These are phyloP conservation scores for Suaeda aralocaspica DNA, from an alignment of 148 eudicot genomes.

Conservation along the genomic window DNA sequence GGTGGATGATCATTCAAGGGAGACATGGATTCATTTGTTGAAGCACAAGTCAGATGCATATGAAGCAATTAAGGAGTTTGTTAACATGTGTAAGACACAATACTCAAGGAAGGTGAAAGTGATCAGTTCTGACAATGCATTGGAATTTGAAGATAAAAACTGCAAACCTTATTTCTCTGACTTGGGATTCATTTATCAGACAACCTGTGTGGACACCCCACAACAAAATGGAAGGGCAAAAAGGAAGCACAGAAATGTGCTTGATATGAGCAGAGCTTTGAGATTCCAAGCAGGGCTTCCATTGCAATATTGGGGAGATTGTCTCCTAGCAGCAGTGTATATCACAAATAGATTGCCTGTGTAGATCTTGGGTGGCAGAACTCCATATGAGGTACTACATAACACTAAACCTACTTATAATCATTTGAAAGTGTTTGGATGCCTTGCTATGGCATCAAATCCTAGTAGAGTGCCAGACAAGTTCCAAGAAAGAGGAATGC, in stretches of 20 bases:
- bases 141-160: too few relatives aligned
- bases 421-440: neutral
- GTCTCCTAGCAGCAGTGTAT: neutral
- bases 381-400: neutral
- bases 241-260: neutral
- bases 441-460: neutral
- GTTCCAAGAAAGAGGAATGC: neutral
- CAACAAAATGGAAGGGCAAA: neutral
- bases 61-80: too few relatives aligned
- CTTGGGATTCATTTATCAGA: neutral
- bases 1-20: neutral
- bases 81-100: neutral
- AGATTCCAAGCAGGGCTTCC: neutral
- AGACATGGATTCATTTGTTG: neutral
- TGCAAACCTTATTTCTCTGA: too few relatives aligned
- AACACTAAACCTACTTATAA: neutral
- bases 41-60: neutral
- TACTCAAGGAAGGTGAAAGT: too few relatives aligned
- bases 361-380: too few relatives aligned
- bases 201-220: too few relatives aligned
- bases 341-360: neutral
- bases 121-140: too few relatives aligned
- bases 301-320: neutral
- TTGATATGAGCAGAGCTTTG: neutral
- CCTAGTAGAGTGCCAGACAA: too few relatives aligned